These are phyloP conservation scores for Flaveria linearis DNA, from an alignment of 129 eudicot genomes.

Conservation along the genomic window DNA sequence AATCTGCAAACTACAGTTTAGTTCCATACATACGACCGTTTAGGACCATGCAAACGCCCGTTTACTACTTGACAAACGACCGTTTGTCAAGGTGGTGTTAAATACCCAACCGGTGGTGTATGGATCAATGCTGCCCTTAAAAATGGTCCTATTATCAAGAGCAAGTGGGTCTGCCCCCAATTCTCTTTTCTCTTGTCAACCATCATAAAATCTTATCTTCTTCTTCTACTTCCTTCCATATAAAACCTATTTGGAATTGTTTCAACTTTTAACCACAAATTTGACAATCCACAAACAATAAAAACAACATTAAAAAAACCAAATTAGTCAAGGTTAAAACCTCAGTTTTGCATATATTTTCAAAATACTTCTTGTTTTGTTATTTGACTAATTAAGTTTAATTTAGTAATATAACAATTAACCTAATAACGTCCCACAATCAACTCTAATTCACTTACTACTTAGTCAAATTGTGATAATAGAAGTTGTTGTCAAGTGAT, in stretches of 20 bases:
- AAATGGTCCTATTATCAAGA: constrained; percentile 43
- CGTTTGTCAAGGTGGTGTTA: too few species aligned
- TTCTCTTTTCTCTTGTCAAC: constrained; percentile 40
- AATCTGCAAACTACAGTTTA: too few species aligned
- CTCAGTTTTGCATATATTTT: background rate
- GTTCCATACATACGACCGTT: too few species aligned
- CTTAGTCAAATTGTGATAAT: constrained; percentile 17
- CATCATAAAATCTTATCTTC: constrained; percentile 64
- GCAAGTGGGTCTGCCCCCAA: constrained; percentile 53
- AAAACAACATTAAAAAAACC: background rate
- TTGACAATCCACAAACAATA: background rate
- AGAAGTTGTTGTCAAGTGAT: constrained; percentile 16
- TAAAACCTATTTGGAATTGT: constrained; percentile 33
- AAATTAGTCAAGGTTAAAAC: background rate
- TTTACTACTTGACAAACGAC: too few species aligned
- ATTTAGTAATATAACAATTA: background rate
- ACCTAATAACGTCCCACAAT: background rate
- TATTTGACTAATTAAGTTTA: too few species aligned
- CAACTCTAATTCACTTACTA: constrained; percentile 9
- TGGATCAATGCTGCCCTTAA: too few species aligned
- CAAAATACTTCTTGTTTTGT: too few species aligned
- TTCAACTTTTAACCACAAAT: constrained; percentile 2
- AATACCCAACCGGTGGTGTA: too few species aligned
- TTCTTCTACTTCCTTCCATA: constrained; percentile 33
- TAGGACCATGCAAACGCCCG: too few species aligned